phyloP scores from a whole-genome alignment of 495 filamentous ascomycete species.

The Parmelia sp. region DNA sequence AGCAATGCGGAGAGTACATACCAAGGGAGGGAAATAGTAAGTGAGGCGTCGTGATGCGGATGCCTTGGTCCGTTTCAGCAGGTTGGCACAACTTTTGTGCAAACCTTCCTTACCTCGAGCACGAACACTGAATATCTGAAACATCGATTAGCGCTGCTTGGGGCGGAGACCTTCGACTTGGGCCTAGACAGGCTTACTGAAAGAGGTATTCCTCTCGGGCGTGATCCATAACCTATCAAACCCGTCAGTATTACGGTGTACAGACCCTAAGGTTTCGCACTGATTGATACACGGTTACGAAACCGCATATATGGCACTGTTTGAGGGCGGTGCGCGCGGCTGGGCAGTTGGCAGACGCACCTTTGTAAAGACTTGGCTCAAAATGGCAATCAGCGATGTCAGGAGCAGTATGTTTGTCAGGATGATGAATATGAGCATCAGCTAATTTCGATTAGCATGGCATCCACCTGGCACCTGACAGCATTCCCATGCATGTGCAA shows the following conservation, averaged over 20 bases:
- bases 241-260: constrained; percentile 16
- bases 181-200: constrained; percentile 45
- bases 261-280: not conserved
- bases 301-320: constrained; percentile 33
- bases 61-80: constrained; percentile 34
- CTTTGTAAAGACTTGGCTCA: constrained; percentile 82
- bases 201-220: constrained; percentile 78
- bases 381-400: constrained; percentile 83
- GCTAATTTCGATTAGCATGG: constrained; percentile 19
- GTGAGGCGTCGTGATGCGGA: constrained; percentile 73
- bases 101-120: constrained; percentile 44
- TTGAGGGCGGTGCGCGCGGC: constrained; percentile 19
- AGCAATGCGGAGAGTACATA: constrained; percentile 31
- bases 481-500: constrained; percentile 27
- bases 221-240: constrained; percentile 51
- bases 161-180: constrained; percentile 17
- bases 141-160: constrained; percentile 17
- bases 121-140: constrained; percentile 60
- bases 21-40: constrained; percentile 66
- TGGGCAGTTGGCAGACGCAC: constrained; percentile 44
- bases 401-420: constrained; percentile 88
- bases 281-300: constrained; percentile 11
- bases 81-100: not conserved
- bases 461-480: constrained; percentile 26
- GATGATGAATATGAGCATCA: constrained; percentile 67